Evolutionary conservation across 2,329 filamentous ascomycete genomes (phyloP), one percentile per base, ranked within the genome.

Genomic region (Rhynchosporium graminicola): DNA sequence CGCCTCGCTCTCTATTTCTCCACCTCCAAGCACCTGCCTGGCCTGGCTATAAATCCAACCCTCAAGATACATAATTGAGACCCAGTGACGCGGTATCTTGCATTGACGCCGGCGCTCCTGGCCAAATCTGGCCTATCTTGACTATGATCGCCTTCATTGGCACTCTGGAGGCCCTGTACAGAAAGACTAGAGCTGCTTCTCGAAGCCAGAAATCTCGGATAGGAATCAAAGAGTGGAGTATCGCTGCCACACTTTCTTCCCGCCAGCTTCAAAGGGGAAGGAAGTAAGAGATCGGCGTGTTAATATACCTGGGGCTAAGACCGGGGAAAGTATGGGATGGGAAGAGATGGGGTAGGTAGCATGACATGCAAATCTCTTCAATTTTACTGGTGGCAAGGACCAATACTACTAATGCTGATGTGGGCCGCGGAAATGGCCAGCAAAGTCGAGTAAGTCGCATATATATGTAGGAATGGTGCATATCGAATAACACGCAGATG

Each of bases 221-320:
- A 13, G 20, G 28, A 29, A 10, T n/a, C 20, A 28, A 20, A 48
- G 38, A 55, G 29, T 29, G 29, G 13, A 29, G 29, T 28, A 10
- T 29, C n/a, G 9, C n/a, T n/a, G 20, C 40, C 42, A 36, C 54
- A 43, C 31, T 8, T 28, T 36, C 29, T 15, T 40, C 40, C 40
- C 40, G 40, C 54, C 26, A 45, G 10, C 54, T 45, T 40, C 38
- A 57, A 57, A 36, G 9, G 38, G 54, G 54, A 57, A 57, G 40
- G 54, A 46, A 45, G 31, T 29, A 57, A 57, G 54, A 26, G 10
- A 38, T 46, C 45, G 54, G 54, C 54, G 31, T 45, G 40, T 38
- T 38, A 40, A 13, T 29, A 40, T 57, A 57, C 40, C 54, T 57
- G 40, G 15, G n/a, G 42, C 42, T n/a, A 15, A 43, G 52, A n/a